These are phyloP conservation scores for Ogataea siamensis DNA, from an alignment of 805 yeast species.

Conservation along the genomic window DNA sequence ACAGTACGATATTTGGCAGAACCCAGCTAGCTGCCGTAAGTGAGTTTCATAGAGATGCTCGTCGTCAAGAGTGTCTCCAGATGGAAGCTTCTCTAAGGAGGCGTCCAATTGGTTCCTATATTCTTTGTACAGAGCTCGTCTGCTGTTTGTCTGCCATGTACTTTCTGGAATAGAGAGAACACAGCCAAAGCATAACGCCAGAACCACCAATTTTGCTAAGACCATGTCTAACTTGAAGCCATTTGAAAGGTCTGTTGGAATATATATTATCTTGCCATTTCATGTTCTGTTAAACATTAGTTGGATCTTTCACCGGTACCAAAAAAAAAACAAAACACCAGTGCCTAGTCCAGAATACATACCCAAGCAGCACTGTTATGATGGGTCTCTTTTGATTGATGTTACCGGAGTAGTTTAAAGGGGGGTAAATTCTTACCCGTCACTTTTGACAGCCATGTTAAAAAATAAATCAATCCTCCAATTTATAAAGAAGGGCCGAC, in stretches of 20 bases:
- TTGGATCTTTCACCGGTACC: too few relatives aligned
- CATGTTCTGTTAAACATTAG: constrained; percentile 13
- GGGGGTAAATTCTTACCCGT: constrained; percentile 6
- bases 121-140: constrained; percentile 10
- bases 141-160: not conserved
- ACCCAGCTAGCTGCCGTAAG: constrained; percentile 11
- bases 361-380: too few relatives aligned
- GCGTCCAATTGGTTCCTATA: constrained; percentile 15
- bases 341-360: too few relatives aligned
- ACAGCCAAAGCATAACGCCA: not conserved
- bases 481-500: constrained; percentile 13
- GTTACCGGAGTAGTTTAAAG: too few relatives aligned
- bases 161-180: not conserved
- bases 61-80: constrained; percentile 9
- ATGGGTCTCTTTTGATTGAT: too few relatives aligned
- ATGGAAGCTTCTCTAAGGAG: constrained; percentile 13
- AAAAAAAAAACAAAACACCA: too few relatives aligned
- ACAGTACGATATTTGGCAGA: constrained; percentile 24
- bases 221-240: not conserved
- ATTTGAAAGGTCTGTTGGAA: not conserved
- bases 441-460: constrained; percentile 18
- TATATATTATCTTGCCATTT: constrained; percentile 3
- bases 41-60: constrained; percentile 8
- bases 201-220: not conserved
- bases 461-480: constrained; percentile 20